phyloP scores from a whole-genome alignment of 2,329 filamentous ascomycete species.

The Podosphaera fusca region DNA sequence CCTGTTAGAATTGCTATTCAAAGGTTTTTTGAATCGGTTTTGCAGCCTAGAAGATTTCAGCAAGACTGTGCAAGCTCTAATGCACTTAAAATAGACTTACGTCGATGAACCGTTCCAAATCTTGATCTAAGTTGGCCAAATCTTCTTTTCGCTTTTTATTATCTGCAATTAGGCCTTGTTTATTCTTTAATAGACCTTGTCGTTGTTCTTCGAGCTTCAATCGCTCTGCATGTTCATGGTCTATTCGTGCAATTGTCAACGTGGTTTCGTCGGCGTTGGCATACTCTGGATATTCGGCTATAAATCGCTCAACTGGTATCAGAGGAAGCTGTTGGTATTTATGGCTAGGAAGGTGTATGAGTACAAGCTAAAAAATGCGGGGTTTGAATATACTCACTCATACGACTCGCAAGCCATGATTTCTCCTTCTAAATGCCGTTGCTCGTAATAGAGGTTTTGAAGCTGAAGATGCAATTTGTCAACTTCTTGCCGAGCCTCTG shows the following conservation, averaged over 20 bases:
- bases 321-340: constrained; percentile 71
- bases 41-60: constrained; percentile 33
- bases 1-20: constrained; percentile 20
- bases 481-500: constrained; percentile 73
- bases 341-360: constrained; percentile 32
- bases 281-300: constrained; percentile 53
- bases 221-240: constrained; percentile 69
- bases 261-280: constrained; percentile 50
- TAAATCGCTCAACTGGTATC: constrained; percentile 62
- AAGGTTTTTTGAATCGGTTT: constrained; percentile 75
- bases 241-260: constrained; percentile 73
- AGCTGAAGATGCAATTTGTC: constrained; percentile 78
- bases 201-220: constrained; percentile 68
- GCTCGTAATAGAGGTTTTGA: constrained; percentile 92
- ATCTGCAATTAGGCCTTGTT: constrained; percentile 43
- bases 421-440: constrained; percentile 71
- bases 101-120: constrained; percentile 85
- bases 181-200: constrained; percentile 51
- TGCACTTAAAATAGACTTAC: constrained; percentile 23
- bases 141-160: constrained; percentile 92
- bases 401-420: constrained; percentile 80
- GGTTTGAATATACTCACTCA: constrained; percentile 35
- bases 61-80: not conserved
- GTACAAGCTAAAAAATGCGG: not conserved
- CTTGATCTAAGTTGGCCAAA: constrained; percentile 69